These are phyloP conservation scores for Symbiodinium natans DNA, from an alignment of 73 alveolate genomes.

Conservation along the genomic window DNA sequence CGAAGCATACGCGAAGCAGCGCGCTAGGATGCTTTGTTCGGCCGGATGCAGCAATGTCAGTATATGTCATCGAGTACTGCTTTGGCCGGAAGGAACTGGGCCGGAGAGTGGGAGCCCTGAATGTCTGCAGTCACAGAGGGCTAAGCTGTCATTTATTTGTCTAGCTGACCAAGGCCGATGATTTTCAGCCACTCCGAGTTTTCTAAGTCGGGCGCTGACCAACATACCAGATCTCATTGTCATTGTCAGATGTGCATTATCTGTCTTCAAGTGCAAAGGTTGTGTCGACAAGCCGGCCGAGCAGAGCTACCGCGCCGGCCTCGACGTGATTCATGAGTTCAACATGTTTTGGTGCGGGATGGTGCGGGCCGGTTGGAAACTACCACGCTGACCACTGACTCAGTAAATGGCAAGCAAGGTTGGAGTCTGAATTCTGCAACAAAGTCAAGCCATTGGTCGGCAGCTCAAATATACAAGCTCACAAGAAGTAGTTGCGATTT, in stretches of 20 bases:
- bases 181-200: slow-evolving; percentile 83
- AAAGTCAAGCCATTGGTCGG: slow-evolving; percentile 41
- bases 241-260: background rate
- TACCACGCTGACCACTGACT: too few species aligned
- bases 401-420: background rate
- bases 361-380: background rate
- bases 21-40: background rate
- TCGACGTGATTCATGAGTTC: background rate
- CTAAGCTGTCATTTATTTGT: background rate
- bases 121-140: background rate
- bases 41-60: background rate
- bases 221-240: background rate
- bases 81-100: background rate
- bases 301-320: slow-evolving; percentile 35
- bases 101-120: background rate
- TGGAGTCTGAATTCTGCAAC: slow-evolving; percentile 62
- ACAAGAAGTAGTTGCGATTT: too few species aligned
- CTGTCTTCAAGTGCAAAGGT: background rate
- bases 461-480: background rate
- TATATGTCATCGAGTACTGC: background rate
- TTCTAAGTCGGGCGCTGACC: slow-evolving; percentile 27
- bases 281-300: slow-evolving; percentile 49
- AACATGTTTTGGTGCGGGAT: background rate
- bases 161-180: slow-evolving; percentile 28
- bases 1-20: too few species aligned